Base-by-base conservation (phyloP, 371 early-diverging fungal genomes). In the Mortierella sp. region DNA sequence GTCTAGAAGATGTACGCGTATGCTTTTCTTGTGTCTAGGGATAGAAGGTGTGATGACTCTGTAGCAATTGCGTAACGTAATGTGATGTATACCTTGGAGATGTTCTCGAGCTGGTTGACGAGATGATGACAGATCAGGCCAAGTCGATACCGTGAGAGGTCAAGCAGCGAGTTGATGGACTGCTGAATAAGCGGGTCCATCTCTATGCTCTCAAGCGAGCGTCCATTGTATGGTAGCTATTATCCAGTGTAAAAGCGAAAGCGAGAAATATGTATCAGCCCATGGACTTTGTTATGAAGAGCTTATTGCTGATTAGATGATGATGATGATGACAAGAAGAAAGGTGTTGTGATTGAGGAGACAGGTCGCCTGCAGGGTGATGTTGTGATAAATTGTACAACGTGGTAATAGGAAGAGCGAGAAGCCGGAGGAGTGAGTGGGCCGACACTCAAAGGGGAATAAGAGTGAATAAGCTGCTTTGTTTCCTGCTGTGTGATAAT, bases 171-270 rank as follows among this genome's bases (percentile, higher is more conserved):
- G 80, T 90, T 87, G 74, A 94, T 92, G 87, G 93, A 94, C 84
- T 94, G 94, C 77, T 92, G 91, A 47, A 95, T 91, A 60, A 93
- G 89, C 45, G 95, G 94, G 84, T 95, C 94, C 78, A 90, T 85
- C 77, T 94, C 94, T 73, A 94, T 88, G 45, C 82, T 87, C 70
- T 94, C 94, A 34, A 94, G 84, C 60, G 84, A 83, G 55, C 91
- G 83, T 54, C 92, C 92, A 80, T 92, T 90, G 65, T 88, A 91
- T 42, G 95, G 94, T 48, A 94, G 88, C 94, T 94, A 80, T 31
- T 42, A 28, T 21, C 5, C 13, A 75, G 11, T 24, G 45, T 13
- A 63, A 54, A 72, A 71, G 70, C 26, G 48, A 26, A 31, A 3
- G 71, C 19, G 38, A 10, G 31, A 5, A 3, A 38, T 52, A 31